phyloP scores from a whole-genome alignment of 176 grass and related monocot genomes.

The Elymus sibiricus region DNA sequence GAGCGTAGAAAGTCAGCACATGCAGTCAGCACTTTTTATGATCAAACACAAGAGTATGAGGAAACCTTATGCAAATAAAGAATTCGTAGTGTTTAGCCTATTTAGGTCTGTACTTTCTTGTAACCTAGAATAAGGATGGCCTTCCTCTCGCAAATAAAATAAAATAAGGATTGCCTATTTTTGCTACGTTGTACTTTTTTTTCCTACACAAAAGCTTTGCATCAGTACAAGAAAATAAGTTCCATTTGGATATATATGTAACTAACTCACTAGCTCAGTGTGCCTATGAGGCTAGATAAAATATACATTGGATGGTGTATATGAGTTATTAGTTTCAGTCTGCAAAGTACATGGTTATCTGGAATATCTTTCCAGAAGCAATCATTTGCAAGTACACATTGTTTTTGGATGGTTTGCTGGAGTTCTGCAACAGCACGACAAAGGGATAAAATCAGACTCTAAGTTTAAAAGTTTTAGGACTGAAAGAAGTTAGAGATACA shows the following conservation, averaged over 20 bases:
- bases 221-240: not conserved
- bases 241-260: not conserved
- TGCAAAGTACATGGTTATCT: not conserved
- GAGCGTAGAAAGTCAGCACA: not conserved
- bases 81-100: not conserved
- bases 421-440: not conserved
- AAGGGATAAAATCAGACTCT: not conserved
- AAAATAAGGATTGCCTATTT: not conserved
- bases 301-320: not conserved
- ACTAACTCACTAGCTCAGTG: not conserved
- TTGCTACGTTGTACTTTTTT: not conserved
- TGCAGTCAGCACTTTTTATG: not conserved
- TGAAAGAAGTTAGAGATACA: not conserved
- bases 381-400: constrained; percentile 15
- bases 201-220: not conserved
- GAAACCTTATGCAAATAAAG: not conserved
- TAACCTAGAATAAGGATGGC: not conserved
- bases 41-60: not conserved
- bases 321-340: not conserved
- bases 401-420: not conserved
- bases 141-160: not conserved
- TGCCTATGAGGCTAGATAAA: not conserved
- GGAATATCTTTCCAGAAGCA: not conserved
- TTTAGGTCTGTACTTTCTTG: not conserved
- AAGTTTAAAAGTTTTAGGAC: not conserved